phyloP scores from a whole-genome alignment of 306 rosid species.

The Ochetophila trinervis region DNA sequence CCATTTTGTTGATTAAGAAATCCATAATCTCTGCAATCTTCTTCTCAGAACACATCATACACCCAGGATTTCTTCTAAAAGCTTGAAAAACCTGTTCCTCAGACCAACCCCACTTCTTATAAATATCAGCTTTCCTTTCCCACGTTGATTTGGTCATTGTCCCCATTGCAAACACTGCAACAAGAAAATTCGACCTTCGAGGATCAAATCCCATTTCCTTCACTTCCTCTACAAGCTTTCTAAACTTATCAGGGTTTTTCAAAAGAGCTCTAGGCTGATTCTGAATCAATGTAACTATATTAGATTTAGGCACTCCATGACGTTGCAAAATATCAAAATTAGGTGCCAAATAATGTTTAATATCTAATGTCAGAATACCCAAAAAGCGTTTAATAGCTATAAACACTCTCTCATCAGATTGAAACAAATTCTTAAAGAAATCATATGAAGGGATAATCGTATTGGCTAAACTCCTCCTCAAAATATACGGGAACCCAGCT shows the following conservation, averaged over 20 bases:
- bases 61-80: constrained; percentile 36
- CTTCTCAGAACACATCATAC: constrained; percentile 29
- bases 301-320: constrained; percentile 25
- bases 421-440: constrained; percentile 10
- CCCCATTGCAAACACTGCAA: constrained; percentile 32
- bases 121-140: constrained; percentile 36
- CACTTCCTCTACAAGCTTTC: constrained; percentile 17
- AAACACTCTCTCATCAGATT: constrained; percentile 23
- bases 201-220: constrained; percentile 42
- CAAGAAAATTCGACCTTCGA: constrained; percentile 8
- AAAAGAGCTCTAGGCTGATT: constrained; percentile 17
- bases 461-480: constrained; percentile 20
- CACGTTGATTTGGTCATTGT: constrained; percentile 26
- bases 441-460: constrained; percentile 27
- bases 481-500: constrained; percentile 4
- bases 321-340: constrained; percentile 34
- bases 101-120: constrained; percentile 56
- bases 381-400: background rate
- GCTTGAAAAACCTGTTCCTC: constrained; percentile 34
- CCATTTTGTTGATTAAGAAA: constrained; percentile 36
- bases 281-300: constrained; percentile 13
- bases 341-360: constrained; percentile 3
- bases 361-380: background rate
- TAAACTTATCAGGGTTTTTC: background rate
- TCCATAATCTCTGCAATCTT: constrained; percentile 38